Base-by-base conservation (phyloP, 1,284 basidiomycete genomes). In the Irpex rosettiformis region DNA sequence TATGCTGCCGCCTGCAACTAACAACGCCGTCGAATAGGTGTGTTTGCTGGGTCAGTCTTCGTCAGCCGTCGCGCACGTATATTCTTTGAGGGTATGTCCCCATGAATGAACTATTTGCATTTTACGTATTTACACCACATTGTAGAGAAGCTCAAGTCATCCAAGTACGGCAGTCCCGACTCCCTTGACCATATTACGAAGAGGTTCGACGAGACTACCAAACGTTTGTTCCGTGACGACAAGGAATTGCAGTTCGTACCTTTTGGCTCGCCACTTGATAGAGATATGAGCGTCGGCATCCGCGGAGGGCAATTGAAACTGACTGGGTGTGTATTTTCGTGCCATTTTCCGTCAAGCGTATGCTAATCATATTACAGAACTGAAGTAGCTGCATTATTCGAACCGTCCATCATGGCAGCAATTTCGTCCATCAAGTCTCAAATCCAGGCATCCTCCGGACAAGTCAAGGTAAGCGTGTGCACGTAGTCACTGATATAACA, bases 21-120 rank as follows among this genome's bases (percentile, higher is more conserved):
- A 55, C 11, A 16, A 11, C 33, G 11, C 54, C 22, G 55, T 11
- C 42, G 25, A 21, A 4, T 61, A 88, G 85, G 86, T 70, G 80
- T 89, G 42, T 91, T 91, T 69, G 86, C 88, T 56, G 88, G 88
- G 21, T 89, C 88, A 4, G 86, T 91, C n/a, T 91, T 91, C 68
- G 89, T 91, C 47, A 88, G 86, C 68, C 77, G 87, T 56, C 73
- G 88, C 52, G 88, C 88, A 21, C 74, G 86, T 62, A 79, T 79
- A 52, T 88, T 89, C 66, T 74, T 91, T 22, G 83, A 84, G 73
- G 84, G 87, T 85, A 57, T 40, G 22, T 42, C 18, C 25, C 51
- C 33, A 37, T 27, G n/a, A n/a, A 10, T 47, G 13, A 13, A 16
- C 18, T 58, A 28, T 52, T 54, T 33, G 48, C 58, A 37, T 43